Evolutionary conservation across 371 early-diverging fungal genomes (phyloP).

Genomic region (Zychaea mexicana): DNA sequence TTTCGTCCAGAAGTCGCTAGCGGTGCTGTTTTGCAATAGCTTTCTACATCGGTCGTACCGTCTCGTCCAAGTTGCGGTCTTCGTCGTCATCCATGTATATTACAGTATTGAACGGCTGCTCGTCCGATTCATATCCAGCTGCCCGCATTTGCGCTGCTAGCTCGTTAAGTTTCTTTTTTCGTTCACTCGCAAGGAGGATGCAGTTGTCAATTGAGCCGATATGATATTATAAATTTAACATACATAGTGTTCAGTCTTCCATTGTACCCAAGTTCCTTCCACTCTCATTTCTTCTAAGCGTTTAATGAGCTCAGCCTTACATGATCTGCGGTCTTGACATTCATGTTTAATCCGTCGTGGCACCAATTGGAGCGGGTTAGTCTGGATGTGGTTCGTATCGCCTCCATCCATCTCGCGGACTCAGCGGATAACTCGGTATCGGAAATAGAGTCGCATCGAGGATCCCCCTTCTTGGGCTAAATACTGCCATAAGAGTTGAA

Average conservation of each 20-base stretch:
- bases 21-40: too few relatives aligned
- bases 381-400: background rate
- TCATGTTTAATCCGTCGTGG: background rate
- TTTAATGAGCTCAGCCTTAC: background rate
- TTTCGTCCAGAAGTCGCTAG: too few relatives aligned
- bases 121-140: background rate
- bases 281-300: background rate
- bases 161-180: background rate
- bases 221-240: too few relatives aligned
- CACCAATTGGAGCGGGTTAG: background rate
- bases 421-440: constrained; percentile 3
- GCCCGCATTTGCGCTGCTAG: background rate
- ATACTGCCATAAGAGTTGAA: too few relatives aligned
- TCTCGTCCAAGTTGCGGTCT: too few relatives aligned
- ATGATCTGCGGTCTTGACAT: background rate
- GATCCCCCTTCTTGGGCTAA: too few relatives aligned
- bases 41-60: too few relatives aligned
- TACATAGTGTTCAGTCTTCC: background rate
- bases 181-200: background rate
- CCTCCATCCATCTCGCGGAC: constrained; percentile 29
- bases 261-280: background rate
- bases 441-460: constrained; percentile 24
- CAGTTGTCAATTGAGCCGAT: background rate
- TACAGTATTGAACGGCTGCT: too few relatives aligned
- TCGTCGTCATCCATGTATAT: too few relatives aligned